Conservation (phyloP, 192 early-diverging fungal genomes). For the Podila minutissima region DNA sequence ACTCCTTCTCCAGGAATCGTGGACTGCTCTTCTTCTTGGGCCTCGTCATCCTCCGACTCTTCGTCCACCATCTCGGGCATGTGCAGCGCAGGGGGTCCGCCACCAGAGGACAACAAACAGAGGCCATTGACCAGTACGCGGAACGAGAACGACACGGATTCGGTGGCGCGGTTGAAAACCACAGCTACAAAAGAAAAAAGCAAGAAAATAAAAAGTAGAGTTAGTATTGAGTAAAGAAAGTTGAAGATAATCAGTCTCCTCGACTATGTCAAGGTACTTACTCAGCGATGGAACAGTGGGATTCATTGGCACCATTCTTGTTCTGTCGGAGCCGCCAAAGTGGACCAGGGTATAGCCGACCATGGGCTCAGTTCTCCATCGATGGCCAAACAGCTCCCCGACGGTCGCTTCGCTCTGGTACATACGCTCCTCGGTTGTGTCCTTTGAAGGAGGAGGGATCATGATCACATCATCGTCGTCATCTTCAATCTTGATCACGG, state of each 20-base stretch:
- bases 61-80: conserved; percentile 50
- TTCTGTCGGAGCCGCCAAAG: conserved; percentile 43
- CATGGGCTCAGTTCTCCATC: conserved; percentile 48
- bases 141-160: conserved; percentile 37
- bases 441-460: not conserved
- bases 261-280: conserved; percentile 4
- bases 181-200: conserved; percentile 12
- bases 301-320: conserved; percentile 50
- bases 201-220: not conserved
- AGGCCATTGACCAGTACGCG: conserved; percentile 41
- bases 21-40: not conserved
- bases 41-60: conserved; percentile 36
- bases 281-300: conserved; percentile 45
- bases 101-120: conserved; percentile 37
- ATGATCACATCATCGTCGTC: conserved; percentile 15
- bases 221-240: not conserved
- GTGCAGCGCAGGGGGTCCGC: conserved; percentile 43
- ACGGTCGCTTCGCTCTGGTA: conserved; percentile 44
- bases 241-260: too few relatives aligned
- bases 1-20: not conserved
- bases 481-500: conserved; percentile 47
- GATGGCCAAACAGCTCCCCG: conserved; percentile 44
- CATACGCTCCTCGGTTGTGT: conserved; percentile 16
- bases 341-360: conserved; percentile 47
- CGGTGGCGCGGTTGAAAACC: conserved; percentile 12